Evolutionary conservation across 2,329 filamentous ascomycete genomes (phyloP), one percentile per base, ranked within the genome.

Genomic region (Apiospora pterosperma): DNA sequence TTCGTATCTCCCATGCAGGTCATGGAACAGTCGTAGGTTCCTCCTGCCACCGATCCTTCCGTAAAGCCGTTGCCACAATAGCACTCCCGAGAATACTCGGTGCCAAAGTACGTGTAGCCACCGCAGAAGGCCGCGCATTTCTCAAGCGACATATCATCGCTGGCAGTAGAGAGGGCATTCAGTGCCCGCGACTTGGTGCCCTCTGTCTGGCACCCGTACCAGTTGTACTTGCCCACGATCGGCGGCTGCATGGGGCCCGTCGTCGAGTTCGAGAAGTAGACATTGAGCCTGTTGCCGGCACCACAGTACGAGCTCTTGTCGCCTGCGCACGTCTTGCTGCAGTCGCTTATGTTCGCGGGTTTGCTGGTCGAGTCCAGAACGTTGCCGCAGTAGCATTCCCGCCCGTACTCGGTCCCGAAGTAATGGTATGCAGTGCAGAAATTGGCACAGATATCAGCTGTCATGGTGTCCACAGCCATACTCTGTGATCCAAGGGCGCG

Each of bases 321-420:
- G n/a, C 75, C 76, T 2, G 67, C 63, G 64, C 76, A 78, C 2
- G 69, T 63, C 71, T 76, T 73, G 42, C 42, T 63, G 62, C 76
- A 77, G 21, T 74, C 71, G 10, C 61, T 34, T 8, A 60, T 64
- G 19, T 44, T 23, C 34, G 61, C 64, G 23, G 36, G 61, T 58
- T 42, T 67, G 67, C 66, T 70, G 21, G 61, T 66, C 31, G 41
- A 67, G 61, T 66, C 55, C 12, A 72, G 58, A 23, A 41, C 64
- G 31, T 67, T 61, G 23, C 4, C 21, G 38, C 59, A 73, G 76
- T 76, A 65, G 79, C 82, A 85, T 71, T 85, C 83, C 34, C 81
- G 76, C 11, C 82, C 81, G 66, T 82, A 85, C 68, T 86, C 83
- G 6, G 82, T 81, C 3, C 80, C 84, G 75, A 79, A 85, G 68